Base-by-base conservation (phyloP, 495 filamentous ascomycete genomes). In the Penicillium coprophilum region DNA sequence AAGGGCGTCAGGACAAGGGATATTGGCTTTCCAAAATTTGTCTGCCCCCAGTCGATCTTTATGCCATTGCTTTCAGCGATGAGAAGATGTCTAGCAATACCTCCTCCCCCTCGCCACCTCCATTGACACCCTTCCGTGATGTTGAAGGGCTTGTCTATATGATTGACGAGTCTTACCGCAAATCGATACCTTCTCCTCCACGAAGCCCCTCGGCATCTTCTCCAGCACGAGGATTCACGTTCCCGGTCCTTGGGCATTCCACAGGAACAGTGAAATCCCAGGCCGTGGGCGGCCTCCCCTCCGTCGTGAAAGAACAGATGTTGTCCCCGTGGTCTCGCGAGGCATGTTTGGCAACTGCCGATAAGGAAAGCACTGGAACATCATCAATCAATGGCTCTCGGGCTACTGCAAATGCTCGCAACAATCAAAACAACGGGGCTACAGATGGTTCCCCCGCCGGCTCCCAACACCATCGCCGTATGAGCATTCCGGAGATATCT, bases 251-350 rank as follows among this genome's bases (percentile, higher is more conserved):
- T 28, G 77, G 75, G 45, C 73, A 68, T 24, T 60, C 65, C 23
- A 32, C 53, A 15, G 54, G 66, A 7, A 49, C 56, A 5, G 28
- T 61, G 19, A 60, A 61, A 31, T 64, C 73, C 58, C 66, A 30
- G 56, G 70, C 46, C 46, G 73, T 56, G 71, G 77, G 46, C 45
- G 79, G 34, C 70, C 76, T 58, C 27, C 62, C 72, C 2, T 46
- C 64, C 2, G 19, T 39, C 17, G 80, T 88, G 53, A 85, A 79
- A 56, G 88, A 93, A 46, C 83, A 88, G 59, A 79, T 91, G 77
- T 78, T 92, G 62, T 77, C 85, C 12, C 81, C 87, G 30, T 97
- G 92, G 92, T 85, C 80, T 36, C 85, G 83, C 59, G 90, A 94
- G 57, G 71, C 75, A 8, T 87, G 86, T 46, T 71, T 96, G 28